A percentile compares a stretch with the other conserved stretches of the same genome.
These are phyloP conservation scores for Ambrosiella xylebori DNA, from an alignment of 2,329 filamentous ascomycete genomes.

Conservation along the genomic window DNA sequence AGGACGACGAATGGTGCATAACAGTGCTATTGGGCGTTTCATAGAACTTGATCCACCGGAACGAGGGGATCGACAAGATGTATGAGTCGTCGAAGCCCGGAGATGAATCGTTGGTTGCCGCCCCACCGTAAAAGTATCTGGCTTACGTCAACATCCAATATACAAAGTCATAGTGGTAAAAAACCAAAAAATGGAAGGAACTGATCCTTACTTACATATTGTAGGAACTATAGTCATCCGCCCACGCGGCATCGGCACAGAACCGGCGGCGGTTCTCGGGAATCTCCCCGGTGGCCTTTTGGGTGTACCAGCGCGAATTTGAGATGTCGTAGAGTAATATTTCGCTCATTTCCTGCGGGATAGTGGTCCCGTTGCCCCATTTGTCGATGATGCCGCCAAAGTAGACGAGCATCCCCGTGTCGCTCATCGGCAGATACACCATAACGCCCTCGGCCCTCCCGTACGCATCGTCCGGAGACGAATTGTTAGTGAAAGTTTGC, in stretches of 20 bases:
- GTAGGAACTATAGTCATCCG: conserved; percentile 41
- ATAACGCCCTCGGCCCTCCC: conserved; percentile 42
- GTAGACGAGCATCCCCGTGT: conserved; percentile 41
- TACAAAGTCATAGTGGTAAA: too few relatives aligned
- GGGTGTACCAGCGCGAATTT: conserved; percentile 41
- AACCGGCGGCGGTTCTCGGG: conserved; percentile 38
- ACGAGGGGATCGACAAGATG: conserved; percentile 43
- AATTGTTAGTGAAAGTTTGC: conserved; percentile 34
- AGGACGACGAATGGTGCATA: conserved; percentile 38
- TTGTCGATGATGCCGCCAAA: conserved; percentile 36
- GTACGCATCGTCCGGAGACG: conserved; percentile 31
- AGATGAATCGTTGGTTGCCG: conserved; percentile 28
- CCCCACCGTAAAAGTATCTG: conserved; percentile 45
- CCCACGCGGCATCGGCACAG: conserved; percentile 43
- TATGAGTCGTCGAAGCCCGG: conserved; percentile 43
- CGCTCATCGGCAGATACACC: conserved; percentile 41
- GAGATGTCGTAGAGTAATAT: conserved; percentile 45
- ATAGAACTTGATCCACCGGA: conserved; percentile 43
- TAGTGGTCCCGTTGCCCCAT: conserved; percentile 29
- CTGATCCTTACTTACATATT: conserved; percentile 34
- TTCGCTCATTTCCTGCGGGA: conserved; percentile 28
- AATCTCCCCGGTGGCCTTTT: conserved; percentile 35
- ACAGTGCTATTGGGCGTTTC: conserved; percentile 22
- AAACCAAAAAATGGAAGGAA: background rate
- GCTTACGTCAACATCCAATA: too few relatives aligned